Evolutionary conservation across 2,329 filamentous ascomycete genomes (phyloP), one percentile per base, ranked within the genome.

Genomic region (Fusarium sp.): DNA sequence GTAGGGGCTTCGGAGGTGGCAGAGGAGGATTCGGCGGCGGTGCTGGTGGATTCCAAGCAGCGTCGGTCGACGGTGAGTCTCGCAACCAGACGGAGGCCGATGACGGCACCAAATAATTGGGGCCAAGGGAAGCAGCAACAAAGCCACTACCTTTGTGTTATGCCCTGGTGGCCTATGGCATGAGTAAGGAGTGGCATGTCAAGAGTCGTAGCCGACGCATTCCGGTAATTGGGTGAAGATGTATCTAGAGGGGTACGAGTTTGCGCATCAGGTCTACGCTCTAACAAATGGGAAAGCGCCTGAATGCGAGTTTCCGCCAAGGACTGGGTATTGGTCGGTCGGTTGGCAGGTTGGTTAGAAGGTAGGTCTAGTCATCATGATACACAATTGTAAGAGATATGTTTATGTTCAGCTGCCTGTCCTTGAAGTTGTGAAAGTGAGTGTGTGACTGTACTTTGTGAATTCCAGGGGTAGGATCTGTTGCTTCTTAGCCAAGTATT

Each of bases 81-180:
- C 62, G 68, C 45, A 69, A 69, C 58, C 60, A 58, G 29, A 75
- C 67, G n/a, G 47, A 67, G 66, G 60, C 57, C 11, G 65, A 65
- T n/a, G 69, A n/a, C 47, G 74, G 29, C 68, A 62, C 73, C 70
- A 68, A 65, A 64, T 69, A 50, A 63, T 52, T 59, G 69, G 73
- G 47, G 76, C 73, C 33, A 72, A 69, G 22, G 80, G 81, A 65
- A 80, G 79, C 56, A 82, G 77, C 63, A 73, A 63, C 63, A 74
- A 66, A 60, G 74, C 74, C 35, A 75, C 66, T 52, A 85, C 86
- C 63, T 81, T 91, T 67, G 88, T 58, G 82, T 88, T 61, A 82
- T 84, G 87, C 89, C 5, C 89, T 90, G 10, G 81, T 83, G 13
- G 86, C 91, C 27, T 80, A 79, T 40, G 76, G 88, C 76, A 85